Evolutionary conservation across 208 protist species (phyloP), one percentile per base, ranked within the genome.

Genomic region (Trypanosoma caninum): DNA sequence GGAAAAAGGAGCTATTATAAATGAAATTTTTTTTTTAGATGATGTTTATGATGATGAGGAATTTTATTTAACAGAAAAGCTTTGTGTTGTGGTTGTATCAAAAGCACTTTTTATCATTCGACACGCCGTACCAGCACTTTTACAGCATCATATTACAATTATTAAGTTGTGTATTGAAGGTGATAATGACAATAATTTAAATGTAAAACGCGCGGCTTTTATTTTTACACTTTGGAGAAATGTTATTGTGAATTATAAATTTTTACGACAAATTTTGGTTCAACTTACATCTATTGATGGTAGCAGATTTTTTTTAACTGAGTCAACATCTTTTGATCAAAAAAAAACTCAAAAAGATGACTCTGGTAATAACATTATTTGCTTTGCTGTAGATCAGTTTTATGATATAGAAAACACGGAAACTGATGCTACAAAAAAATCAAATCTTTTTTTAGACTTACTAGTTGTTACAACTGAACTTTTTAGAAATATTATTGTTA

Each of bases 191-290:
- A 44, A 47, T 20, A 47, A 58, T 37, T 44, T 58, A 14, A 50
- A 50, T 38, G 59, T 54, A 13, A 52, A 40, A 22, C 56, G 47
- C n/a, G 70, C 61, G 40, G 48, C 52, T 9, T 54, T 69, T 52
- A 52, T 82, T 1, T 40, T 82, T 6, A 35, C 65, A 27, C 57
- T 82, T 3, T 82, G 76, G 76, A 23, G 59, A n/a, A 75, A 70
- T 42, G 54, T 51, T 28, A 69, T 82, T 30, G 58, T 55, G 3
- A 50, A 75, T 25, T 50, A 75, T 52, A 45, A 59, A 20, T 14
- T 78, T 11, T 53, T 82, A 9, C 54, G 54, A 23, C 53, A 74
- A 28, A 35, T 80, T 3, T 56, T 82, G 18, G 35, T 68, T 2
- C 22, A 45, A 4, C 28, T 47, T 13, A 28, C 44, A n/a, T 11